Conservation (phyloP, 108 stramenopile genomes). For the Mediolabrus comicus region DNA sequence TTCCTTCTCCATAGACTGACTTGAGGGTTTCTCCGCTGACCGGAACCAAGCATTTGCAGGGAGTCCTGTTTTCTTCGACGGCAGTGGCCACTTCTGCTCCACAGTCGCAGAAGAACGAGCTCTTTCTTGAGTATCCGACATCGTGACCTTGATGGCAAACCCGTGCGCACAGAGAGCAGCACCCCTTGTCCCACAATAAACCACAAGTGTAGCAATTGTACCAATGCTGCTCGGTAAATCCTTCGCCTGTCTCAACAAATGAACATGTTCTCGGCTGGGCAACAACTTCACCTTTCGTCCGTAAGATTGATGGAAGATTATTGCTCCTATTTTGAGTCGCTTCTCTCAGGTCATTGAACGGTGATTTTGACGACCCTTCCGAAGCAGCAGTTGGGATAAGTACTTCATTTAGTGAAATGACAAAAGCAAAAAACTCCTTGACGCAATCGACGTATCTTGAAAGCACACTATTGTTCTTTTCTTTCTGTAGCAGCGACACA, state of each 20-base stretch:
- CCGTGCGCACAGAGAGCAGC: constrained; percentile 78
- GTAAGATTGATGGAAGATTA: background rate
- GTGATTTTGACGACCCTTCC: background rate
- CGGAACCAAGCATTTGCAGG: constrained; percentile 68
- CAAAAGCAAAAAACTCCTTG: constrained; percentile 24
- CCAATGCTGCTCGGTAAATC: constrained; percentile 87
- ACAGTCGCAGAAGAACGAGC: constrained; percentile 90
- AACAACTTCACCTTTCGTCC: constrained; percentile 21
- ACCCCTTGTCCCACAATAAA: constrained; percentile 82
- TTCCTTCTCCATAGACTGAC: constrained; percentile 26
- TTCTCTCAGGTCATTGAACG: background rate
- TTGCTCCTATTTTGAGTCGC: background rate
- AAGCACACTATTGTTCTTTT: background rate
- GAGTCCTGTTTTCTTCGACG: constrained; percentile 41
- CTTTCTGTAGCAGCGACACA: constrained; percentile 11
- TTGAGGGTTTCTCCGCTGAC: constrained; percentile 31
- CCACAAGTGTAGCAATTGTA: constrained; percentile 84
- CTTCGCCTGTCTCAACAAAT: constrained; percentile 61
- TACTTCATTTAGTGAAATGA: constrained; percentile 10
- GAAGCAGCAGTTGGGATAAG: constrained; percentile 1
- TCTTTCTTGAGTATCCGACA: constrained; percentile 74
- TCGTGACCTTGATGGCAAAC: constrained; percentile 86
- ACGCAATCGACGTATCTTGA: background rate
- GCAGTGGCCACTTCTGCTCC: constrained; percentile 63
- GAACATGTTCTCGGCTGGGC: constrained; percentile 55